phyloP scores from a whole-genome alignment of 441 rosid genomes.

The Arabidopsis lyrata region DNA sequence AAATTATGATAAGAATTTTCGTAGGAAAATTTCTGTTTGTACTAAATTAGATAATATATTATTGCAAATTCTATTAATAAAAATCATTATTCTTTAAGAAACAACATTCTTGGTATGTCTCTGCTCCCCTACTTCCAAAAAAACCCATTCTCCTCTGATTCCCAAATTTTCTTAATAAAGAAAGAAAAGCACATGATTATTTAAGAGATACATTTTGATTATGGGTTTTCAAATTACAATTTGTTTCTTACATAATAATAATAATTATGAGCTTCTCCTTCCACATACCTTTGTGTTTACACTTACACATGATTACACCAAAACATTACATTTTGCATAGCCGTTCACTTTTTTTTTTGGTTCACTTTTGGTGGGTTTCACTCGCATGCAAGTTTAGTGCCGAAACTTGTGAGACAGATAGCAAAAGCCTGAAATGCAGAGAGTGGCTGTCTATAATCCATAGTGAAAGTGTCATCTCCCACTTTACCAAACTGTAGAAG shows the following conservation, averaged over 20 bases:
- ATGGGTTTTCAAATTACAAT: slow-evolving; percentile 26
- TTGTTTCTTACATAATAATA: slow-evolving; percentile 10
- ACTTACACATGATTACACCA: slow-evolving; percentile 38
- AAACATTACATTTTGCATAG: slow-evolving; percentile 30
- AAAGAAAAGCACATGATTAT: neutral
- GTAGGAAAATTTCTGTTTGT: no score
- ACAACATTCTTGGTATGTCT: no score
- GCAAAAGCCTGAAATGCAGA: slow-evolving; percentile 96
- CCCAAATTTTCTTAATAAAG: no score
- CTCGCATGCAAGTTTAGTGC: slow-evolving; percentile 94
- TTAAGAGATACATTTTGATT: slow-evolving; percentile 18
- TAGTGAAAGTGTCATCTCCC: slow-evolving; percentile 81
- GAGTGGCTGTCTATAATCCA: slow-evolving; percentile 92
- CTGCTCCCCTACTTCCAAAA: no score
- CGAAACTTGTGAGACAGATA: slow-evolving; percentile 93
- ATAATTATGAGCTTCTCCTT: slow-evolving; percentile 39
- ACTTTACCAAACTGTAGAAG: slow-evolving; percentile 93
- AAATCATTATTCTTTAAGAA: no score
- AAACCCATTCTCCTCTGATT: no score
- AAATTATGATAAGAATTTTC: no score
- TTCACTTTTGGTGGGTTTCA: slow-evolving; percentile 39
- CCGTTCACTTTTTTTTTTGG: neutral
- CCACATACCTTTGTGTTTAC: slow-evolving; percentile 30
- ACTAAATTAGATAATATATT: no score
- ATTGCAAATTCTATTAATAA: no score